A percentile compares a stretch with the other conserved stretches of the same genome.
Evolutionary conservation across 345 rosid species (phyloP).

Genomic region (Ceriops decandra): DNA sequence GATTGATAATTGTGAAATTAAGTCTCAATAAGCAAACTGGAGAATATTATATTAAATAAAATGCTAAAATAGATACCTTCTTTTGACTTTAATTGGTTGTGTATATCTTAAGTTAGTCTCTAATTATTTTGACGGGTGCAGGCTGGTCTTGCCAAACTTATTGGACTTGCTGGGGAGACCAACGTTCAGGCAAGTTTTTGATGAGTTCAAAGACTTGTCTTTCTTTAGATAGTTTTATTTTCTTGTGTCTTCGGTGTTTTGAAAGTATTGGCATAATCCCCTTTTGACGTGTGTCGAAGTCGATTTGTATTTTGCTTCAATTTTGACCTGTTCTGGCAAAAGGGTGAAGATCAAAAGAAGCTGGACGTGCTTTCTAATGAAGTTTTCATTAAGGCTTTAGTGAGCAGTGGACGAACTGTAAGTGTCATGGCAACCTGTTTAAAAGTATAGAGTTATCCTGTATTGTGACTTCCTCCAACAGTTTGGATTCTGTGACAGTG

Average conservation of each 20-base stretch:
- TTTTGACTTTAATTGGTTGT: neutral
- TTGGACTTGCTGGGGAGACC: slow-evolving; percentile 98
- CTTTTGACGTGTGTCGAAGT: neutral
- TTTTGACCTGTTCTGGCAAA: slow-evolving; percentile 6
- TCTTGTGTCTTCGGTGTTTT: neutral
- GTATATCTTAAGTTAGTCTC: neutral
- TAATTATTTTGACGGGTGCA: slow-evolving; percentile 28
- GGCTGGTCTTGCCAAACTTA: slow-evolving; percentile 96
- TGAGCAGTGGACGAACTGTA: slow-evolving; percentile 96
- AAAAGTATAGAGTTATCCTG: neutral
- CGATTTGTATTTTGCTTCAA: neutral
- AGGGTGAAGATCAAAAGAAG: slow-evolving; percentile 99
- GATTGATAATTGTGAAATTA: too few relatives aligned
- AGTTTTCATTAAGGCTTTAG: slow-evolving; percentile 85
- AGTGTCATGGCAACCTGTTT: slow-evolving; percentile 22
- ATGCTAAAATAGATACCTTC: too few relatives aligned
- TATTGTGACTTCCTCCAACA: slow-evolving; percentile 12
- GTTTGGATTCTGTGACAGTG: slow-evolving; percentile 43
- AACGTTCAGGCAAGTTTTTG: slow-evolving; percentile 68
- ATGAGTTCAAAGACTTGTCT: neutral
- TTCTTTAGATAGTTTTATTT: neutral
- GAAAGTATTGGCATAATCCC: neutral
- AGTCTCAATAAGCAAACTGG: too few relatives aligned
- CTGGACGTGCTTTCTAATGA: slow-evolving; percentile 95
- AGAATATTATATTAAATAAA: too few relatives aligned